A percentile compares a stretch with the other conserved stretches of the same genome.
phyloP scores from a whole-genome alignment of 164 flowering plant genomes.

The Warburgia ugandensis region DNA sequence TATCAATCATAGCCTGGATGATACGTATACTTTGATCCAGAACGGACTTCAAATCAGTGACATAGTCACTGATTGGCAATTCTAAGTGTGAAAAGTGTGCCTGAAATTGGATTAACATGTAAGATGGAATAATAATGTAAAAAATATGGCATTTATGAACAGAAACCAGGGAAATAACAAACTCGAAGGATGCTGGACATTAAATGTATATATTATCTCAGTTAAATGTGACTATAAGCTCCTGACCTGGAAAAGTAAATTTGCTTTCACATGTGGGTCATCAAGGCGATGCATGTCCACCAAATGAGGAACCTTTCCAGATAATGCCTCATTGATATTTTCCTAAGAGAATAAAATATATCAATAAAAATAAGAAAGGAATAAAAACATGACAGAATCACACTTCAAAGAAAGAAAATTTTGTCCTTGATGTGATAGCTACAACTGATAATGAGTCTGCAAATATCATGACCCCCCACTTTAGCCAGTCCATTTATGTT shows the following conservation, averaged over 20 bases:
- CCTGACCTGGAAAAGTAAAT: constrained; percentile 84
- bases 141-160: no score
- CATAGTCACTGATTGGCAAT: constrained; percentile 85
- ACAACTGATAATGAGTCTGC: no score
- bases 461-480: no score
- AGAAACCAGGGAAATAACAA: no score
- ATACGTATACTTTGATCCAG: constrained; percentile 98
- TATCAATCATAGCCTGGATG: constrained; percentile 97
- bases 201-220: no score
- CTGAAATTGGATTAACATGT: constrained; percentile 28
- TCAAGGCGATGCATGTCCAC: constrained; percentile 82
- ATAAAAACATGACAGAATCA: neutral
- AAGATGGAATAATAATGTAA: neutral
- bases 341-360: constrained; percentile 39
- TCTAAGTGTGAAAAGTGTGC: constrained; percentile 92
- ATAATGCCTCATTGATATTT: constrained; percentile 63
- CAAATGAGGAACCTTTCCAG: constrained; percentile 48
- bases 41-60: constrained; percentile 93
- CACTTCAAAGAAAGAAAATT: no score
- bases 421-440: no score
- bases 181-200: no score
- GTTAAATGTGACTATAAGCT: neutral
- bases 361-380: neutral
- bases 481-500: no score
- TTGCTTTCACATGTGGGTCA: constrained; percentile 97